A percentile compares a stretch with the other conserved stretches of the same genome.
Conservation (phyloP, 352 stramenopile species). For the Pythium chondricola region DNA sequence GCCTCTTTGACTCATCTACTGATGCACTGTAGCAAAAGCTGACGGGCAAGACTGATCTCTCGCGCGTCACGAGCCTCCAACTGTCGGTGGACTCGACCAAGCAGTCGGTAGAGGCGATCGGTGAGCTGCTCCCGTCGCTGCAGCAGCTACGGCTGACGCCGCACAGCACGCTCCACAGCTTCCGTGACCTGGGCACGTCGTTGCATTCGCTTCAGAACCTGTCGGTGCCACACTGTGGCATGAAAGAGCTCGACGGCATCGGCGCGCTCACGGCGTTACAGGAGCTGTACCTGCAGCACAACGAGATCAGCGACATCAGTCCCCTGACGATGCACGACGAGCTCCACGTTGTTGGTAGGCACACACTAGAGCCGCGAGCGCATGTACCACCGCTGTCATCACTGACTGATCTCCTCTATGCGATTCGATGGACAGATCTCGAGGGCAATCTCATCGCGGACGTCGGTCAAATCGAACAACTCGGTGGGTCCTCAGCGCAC, state of each 20-base stretch:
- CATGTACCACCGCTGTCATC: background rate
- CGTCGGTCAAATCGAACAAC: constrained; percentile 69
- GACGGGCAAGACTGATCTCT: constrained; percentile 53
- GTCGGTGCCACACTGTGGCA: constrained; percentile 51
- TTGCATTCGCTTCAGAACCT: constrained; percentile 61
- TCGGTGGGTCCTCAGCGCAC: constrained; percentile 40
- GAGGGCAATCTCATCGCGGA: constrained; percentile 66
- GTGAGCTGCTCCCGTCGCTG: constrained; percentile 68
- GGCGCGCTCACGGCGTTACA: constrained; percentile 67
- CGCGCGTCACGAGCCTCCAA: constrained; percentile 43
- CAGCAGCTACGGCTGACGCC: constrained; percentile 49
- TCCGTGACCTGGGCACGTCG: constrained; percentile 80
- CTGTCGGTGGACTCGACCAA: constrained; percentile 69
- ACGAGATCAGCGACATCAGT: constrained; percentile 73
- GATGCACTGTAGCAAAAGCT: constrained; percentile 41
- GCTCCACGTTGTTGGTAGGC: constrained; percentile 64
- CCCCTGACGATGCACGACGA: constrained; percentile 83
- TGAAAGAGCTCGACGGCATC: constrained; percentile 84
- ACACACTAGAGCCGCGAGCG: background rate
- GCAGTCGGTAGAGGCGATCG: constrained; percentile 78
- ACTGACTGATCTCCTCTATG: background rate
- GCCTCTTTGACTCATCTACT: constrained; percentile 2
- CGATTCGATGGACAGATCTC: constrained; percentile 32
- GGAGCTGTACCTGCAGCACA: constrained; percentile 74
- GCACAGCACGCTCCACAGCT: constrained; percentile 60